Conservation (phyloP, 495 filamentous ascomycete genomes). For the Podospora anserina region DNA sequence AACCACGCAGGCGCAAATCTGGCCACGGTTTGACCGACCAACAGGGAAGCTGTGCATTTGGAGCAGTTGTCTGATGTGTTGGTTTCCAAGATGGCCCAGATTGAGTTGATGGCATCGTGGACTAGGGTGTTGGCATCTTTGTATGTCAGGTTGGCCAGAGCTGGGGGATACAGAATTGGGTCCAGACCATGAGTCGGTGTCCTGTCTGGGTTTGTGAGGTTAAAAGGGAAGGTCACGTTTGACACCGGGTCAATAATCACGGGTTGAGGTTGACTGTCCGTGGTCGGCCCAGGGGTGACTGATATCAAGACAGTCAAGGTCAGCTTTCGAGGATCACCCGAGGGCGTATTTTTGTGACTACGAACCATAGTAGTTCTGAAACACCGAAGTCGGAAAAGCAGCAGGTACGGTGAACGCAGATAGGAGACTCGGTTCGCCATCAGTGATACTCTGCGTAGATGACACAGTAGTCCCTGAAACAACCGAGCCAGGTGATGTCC, state of each 20-base stretch:
- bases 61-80: conserved; percentile 44
- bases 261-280: conserved; percentile 51
- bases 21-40: conserved; percentile 50
- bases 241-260: conserved; percentile 55
- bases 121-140: conserved; percentile 42
- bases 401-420: conserved; percentile 46
- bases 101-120: conserved; percentile 38
- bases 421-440: neutral
- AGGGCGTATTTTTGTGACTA: neutral
- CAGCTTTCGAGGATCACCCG: neutral
- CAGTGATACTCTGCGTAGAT: neutral
- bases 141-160: conserved; percentile 41
- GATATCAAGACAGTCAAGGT: neutral
- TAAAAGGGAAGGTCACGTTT: conserved; percentile 54
- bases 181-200: conserved; percentile 50
- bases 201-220: conserved; percentile 53
- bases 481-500: neutral
- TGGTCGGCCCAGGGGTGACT: neutral
- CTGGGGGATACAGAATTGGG: conserved; percentile 48
- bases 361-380: conserved; percentile 47
- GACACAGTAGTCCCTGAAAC: neutral
- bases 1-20: conserved; percentile 46
- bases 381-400: conserved; percentile 54
- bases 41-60: conserved; percentile 52
- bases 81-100: conserved; percentile 45